Base-by-base conservation (phyloP, 306 rosid genomes). In the Astragalus glycyphyllos region DNA sequence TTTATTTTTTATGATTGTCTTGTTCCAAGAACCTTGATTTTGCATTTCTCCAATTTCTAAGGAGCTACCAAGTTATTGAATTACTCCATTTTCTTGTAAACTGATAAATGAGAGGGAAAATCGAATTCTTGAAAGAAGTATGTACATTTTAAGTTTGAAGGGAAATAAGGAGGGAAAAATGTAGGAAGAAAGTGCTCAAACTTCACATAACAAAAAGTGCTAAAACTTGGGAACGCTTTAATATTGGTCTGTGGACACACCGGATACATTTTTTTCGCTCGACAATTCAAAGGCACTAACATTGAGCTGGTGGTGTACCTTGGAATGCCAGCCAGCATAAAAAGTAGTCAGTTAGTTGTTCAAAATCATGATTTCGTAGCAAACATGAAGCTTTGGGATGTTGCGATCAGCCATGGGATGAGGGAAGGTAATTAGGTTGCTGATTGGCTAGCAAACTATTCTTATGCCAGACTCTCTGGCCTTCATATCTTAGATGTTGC, bases 191-290 rank as follows among this genome's bases (percentile, higher is more conserved):
- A 67, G 35, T 35, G 31, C 44, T 40, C 55, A 15, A 69, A 54
- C n/a, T n/a, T n/a, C n/a, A n/a, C n/a, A n/a, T n/a, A n/a, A n/a
- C n/a, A n/a, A n/a, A 23, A 49, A 67, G 35, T 35, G 31, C 44
- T 40, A 48, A 15, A 69, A 54, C 57, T 47, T 69, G 66, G 62
- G 69, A 31, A 56, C 20, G 65, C 31, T 72, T 65, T 65, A 32
- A 23, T 72, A 26, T 44, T 67, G 55, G 12, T 73, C 63, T 48
- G 58, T 58, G 13, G 48, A 45, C 16, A 14, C 14, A 32, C 60
- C 8, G 0, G 37, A 32, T 58, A 48, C 48, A 48, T 8, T 69
- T 37, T 37, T 48, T n/a, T 60, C 58, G 47, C 40, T 64, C 37
- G 63, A 62, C 45, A 54, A 46, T 37, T 44, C 8, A 62, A 8